A percentile compares a stretch with the other conserved stretches of the same genome.
phyloP scores from a whole-genome alignment of 1,284 basidiomycete species.

The Earliella scabrosa region DNA sequence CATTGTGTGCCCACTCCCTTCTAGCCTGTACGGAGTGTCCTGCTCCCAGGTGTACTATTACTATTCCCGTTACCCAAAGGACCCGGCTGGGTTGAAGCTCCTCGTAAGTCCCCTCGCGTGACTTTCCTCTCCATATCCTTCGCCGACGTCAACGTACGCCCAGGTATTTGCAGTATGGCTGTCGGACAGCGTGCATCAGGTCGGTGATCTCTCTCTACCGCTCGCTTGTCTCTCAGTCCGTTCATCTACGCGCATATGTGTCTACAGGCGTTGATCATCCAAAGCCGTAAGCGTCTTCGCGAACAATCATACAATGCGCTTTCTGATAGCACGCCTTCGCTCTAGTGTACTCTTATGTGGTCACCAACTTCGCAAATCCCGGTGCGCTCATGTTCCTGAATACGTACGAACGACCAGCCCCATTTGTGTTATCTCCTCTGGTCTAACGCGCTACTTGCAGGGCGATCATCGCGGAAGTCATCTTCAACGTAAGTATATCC shows the following conservation, averaged over 20 bases:
- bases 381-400: constrained; percentile 33
- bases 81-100: constrained; percentile 52
- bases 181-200: constrained; percentile 53
- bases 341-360: constrained; percentile 57
- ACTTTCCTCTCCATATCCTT: neutral
- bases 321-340: neutral
- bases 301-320: too few relatives aligned
- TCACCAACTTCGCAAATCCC: constrained; percentile 50
- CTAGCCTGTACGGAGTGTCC: constrained; percentile 55
- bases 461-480: constrained; percentile 55
- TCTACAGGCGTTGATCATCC: constrained; percentile 52
- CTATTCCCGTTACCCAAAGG: constrained; percentile 53
- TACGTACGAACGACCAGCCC: neutral
- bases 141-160: neutral
- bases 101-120: constrained; percentile 38
- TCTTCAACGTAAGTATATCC: constrained; percentile 49
- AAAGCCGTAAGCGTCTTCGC: constrained; percentile 44
- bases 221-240: neutral
- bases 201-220: neutral
- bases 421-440: too few relatives aligned
- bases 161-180: constrained; percentile 46
- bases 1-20: neutral
- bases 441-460: constrained; percentile 29
- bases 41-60: constrained; percentile 61
- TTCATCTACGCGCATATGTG: neutral